Evolutionary conservation across 352 stramenopile species (phyloP).

Genomic region (Pythium diclinum): DNA sequence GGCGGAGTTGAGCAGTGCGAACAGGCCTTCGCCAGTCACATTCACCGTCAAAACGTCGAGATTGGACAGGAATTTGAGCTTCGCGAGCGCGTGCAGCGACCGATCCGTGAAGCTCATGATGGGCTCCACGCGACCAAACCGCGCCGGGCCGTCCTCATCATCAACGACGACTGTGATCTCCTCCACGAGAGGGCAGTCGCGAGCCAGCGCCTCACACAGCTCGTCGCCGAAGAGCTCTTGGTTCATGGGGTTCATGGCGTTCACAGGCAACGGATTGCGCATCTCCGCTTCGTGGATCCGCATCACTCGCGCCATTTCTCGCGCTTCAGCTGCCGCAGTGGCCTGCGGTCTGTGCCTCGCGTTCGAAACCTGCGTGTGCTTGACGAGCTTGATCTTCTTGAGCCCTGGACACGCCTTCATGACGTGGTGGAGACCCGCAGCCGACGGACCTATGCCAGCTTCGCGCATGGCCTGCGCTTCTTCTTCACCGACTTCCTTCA

Average conservation of each 20-base stretch:
- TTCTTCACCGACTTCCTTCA: background rate
- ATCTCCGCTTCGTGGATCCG: conserved; percentile 6
- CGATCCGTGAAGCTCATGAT: conserved; percentile 21
- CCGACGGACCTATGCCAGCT: background rate
- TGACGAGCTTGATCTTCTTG: conserved; percentile 3
- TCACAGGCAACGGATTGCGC: conserved; percentile 7
- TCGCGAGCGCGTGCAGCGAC: conserved; percentile 8
- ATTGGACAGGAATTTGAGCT: conserved; percentile 4
- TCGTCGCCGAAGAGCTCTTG: conserved; percentile 10
- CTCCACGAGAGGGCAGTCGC: conserved; percentile 12
- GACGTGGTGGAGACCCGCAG: background rate
- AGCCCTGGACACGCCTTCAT: conserved; percentile 14
- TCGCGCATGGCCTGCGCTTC: background rate
- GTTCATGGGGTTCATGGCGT: conserved; percentile 10
- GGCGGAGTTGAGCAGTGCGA: background rate
- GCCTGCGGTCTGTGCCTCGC: background rate
- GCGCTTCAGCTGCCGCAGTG: background rate
- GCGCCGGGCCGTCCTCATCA: background rate
- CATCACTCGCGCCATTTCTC: conserved; percentile 3
- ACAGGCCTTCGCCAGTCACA: conserved; percentile 20
- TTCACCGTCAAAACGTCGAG: conserved; percentile 15
- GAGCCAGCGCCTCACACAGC: conserved; percentile 11
- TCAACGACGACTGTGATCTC: conserved; percentile 4
- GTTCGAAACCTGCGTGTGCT: background rate
- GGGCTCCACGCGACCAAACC: background rate